Evolutionary conservation across 148 eudicot genomes (phyloP), one percentile per base, ranked within the genome.

Genomic region (Pharnaceum exiguum): DNA sequence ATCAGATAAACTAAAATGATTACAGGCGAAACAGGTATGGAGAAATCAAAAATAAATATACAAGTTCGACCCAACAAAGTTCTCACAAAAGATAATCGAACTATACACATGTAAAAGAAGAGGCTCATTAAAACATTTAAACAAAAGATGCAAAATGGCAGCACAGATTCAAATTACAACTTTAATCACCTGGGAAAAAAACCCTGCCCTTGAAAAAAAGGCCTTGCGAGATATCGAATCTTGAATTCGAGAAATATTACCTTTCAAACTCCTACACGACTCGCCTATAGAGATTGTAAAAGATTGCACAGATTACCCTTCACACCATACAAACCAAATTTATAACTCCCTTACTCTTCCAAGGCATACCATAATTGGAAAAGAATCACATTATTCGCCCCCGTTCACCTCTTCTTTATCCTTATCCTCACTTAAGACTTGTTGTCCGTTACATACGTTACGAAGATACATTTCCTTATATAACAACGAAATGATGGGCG

Each of bases 351-450:
- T 44, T 35, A n/a, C 21, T 10, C 60, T 37, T 23, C 24, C n/a
- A 25, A 50, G 19, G 17, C 24, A 60, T 24, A 60, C 65, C 46
- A 59, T 46, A 54, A 47, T n/a, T n/a, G n/a, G n/a, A n/a, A n/a
- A n/a, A n/a, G 24, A 16, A 46, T 43, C 40, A 46, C 37, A 18
- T 46, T 29, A 54, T 55, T 19, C 61, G 55, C 33, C n/a, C 50
- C 45, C 11, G 17, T 36, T 55, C 56, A 25, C 50, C 38, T 69
- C 31, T 27, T 31, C 16, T 28, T 23, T 67, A 21, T 47, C 55
- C 50, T 66, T 30, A 48, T 30, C 63, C 51, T 49, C 45, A 46
- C 19, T 12, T 23, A 10, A 35, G 0, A 10, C 3, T 5, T 55
- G 59, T 26, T 15, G 0, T 21, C 44, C 44, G 45, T 55, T 59